Conservation (phyloP, 139 green algal genomes). For the Pleodorina starrii region DNA sequence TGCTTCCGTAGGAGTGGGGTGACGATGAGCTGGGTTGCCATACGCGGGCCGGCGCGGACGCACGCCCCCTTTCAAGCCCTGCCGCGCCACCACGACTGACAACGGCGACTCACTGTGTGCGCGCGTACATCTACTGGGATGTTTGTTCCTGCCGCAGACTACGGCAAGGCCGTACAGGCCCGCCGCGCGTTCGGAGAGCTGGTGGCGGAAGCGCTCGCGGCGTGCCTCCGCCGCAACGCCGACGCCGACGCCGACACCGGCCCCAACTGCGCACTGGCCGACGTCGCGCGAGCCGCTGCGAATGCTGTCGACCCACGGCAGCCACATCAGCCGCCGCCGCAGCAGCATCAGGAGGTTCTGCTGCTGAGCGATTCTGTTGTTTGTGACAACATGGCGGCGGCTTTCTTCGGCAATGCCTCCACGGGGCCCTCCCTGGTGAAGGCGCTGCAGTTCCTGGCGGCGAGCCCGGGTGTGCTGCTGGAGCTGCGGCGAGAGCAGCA, state of each 20-base stretch:
- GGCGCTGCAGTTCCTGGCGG: slow-evolving; percentile 24
- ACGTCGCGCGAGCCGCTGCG: not conserved
- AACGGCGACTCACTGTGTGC: too few relatives aligned
- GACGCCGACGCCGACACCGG: too few relatives aligned
- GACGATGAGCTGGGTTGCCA: too few relatives aligned
- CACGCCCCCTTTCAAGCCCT: too few relatives aligned
- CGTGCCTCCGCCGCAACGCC: not conserved
- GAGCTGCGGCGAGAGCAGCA: slow-evolving; percentile 13
- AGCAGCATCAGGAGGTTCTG: too few relatives aligned
- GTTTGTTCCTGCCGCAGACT: too few relatives aligned
- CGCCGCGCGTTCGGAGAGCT: not conserved
- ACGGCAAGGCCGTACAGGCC: slow-evolving; percentile 28
- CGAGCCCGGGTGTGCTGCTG: not conserved
- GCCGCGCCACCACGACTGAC: too few relatives aligned
- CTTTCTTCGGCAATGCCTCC: slow-evolving; percentile 36
- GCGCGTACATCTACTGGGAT: too few relatives aligned
- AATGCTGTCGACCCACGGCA: too few relatives aligned
- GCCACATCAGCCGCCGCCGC: not conserved
- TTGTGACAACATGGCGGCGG: not conserved
- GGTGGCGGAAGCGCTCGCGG: not conserved
- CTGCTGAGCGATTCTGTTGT: not conserved
- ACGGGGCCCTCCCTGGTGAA: slow-evolving; percentile 24
- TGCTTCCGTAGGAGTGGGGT: too few relatives aligned
- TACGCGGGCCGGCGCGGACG: too few relatives aligned
- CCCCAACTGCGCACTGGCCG: not conserved